These are phyloP conservation scores for Kurtzmaniella fragi DNA, from an alignment of 805 yeast species.

Conservation along the genomic window DNA sequence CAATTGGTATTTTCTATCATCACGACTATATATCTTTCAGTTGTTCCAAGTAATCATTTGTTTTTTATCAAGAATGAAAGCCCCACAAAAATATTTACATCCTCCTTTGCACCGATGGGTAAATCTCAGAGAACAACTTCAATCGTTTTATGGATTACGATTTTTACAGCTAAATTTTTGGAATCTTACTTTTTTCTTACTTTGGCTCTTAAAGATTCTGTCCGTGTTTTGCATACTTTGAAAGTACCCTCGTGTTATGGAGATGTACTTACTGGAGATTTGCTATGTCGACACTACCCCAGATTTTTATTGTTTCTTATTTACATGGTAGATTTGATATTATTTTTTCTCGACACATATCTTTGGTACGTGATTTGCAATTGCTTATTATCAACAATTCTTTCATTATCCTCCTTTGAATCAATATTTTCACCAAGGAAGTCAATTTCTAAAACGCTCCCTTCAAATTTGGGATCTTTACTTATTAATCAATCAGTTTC, in stretches of 20 bases:
- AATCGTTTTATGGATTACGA: conserved; percentile 22
- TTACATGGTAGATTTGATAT: conserved; percentile 21
- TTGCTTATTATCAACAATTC: conserved; percentile 26
- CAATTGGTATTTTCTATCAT: conserved; percentile 25
- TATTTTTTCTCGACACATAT: conserved; percentile 36
- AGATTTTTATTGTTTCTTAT: conserved; percentile 19
- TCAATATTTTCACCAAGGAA: conserved; percentile 37
- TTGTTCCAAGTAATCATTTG: conserved; percentile 19
- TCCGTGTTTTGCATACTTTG: conserved; percentile 23
- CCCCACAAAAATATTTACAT: conserved; percentile 13
- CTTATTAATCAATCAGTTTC: conserved; percentile 11
- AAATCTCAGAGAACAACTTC: conserved; percentile 20
- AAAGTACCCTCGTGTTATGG: conserved; percentile 22
- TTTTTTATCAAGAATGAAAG: conserved; percentile 11
- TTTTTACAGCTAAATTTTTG: conserved; percentile 27
- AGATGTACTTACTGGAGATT: conserved; percentile 17
- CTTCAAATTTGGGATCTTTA: conserved; percentile 29
- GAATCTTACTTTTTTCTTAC: conserved; percentile 35
- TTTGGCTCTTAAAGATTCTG: conserved; percentile 30
- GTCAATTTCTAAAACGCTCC: conserved; percentile 28
- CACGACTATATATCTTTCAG: conserved; percentile 24
- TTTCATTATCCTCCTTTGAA: conserved; percentile 26
- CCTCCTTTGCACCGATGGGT: conserved; percentile 20
- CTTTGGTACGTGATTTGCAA: conserved; percentile 37
- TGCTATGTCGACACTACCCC: conserved; percentile 25